Base-by-base conservation (phyloP, 805 yeast species). In the Hanseniaspora thailandica region DNA sequence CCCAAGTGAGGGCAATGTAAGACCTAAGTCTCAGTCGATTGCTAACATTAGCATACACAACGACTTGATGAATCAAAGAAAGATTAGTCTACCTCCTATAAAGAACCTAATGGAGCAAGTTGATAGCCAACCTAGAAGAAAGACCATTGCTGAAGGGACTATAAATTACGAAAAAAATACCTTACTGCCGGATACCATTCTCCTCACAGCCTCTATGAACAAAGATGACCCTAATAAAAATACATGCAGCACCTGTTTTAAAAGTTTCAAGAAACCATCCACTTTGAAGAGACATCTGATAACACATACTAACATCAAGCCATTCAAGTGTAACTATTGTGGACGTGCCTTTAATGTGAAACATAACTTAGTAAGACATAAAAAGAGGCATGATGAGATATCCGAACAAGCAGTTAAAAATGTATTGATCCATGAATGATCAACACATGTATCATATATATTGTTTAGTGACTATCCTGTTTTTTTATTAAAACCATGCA, bases 211-310 rank as follows among this genome's bases (percentile, higher is more conserved):
- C 20, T 19, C 40, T 8, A 9, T 36, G 25, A 22, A 9, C n/a
- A 34, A 34, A 2, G n/a, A 45, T 15, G 20, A 38, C 6, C 17
- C 17, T 4, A 47, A 28, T 15, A 28, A 36, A n/a, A 48, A 48
- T 26, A 48, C 30, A 15, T 49, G 53, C 28, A n/a, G 12, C 2
- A 41, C 41, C 41, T 90, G 98, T 67, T 88, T 81, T 39, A 88
- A 87, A 67, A 71, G 82, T 47, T 90, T 90, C 65, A 90, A 97
- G 1, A 71, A 97, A 53, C 96, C 96, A 0, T 93, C 93, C 66
- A 93, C 93, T 63, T 71, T 90, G 59, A 86, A 90, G 60, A 86
- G 96, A 0, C 98, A 90, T 68, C 70, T 85, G 62, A 72, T 96
- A 55, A 90, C 97, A 0, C 98, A 86, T 64, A 84, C 94, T 0